Evolutionary conservation across 345 rosid genomes (phyloP).

Genomic region (Lepidium aucheri): DNA sequence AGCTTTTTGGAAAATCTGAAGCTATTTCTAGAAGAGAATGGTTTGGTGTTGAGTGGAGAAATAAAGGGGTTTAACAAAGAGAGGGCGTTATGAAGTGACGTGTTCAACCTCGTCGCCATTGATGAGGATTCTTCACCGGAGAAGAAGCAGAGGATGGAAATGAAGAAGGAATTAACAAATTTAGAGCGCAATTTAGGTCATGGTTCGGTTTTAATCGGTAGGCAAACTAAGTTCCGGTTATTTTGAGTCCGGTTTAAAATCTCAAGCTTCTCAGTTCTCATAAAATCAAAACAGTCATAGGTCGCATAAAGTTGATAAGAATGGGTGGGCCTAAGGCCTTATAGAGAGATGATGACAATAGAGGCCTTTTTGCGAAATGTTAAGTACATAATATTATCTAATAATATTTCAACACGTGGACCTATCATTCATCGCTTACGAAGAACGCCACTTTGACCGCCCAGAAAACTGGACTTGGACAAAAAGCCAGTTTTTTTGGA

Average conservation of each 20-base stretch:
- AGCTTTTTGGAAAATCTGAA: slow-evolving; percentile 34
- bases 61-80: slow-evolving; percentile 41
- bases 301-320: too few species aligned
- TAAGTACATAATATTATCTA: not conserved
- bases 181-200: slow-evolving; percentile 17
- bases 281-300: too few species aligned
- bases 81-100: slow-evolving; percentile 48
- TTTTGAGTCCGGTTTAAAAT: too few species aligned
- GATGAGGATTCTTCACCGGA: slow-evolving; percentile 7
- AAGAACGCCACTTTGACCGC: slow-evolving; percentile 20
- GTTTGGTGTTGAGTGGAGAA: slow-evolving; percentile 25
- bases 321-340: too few species aligned
- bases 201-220: slow-evolving; percentile 17
- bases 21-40: slow-evolving; percentile 35
- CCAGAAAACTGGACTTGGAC: slow-evolving; percentile 20
- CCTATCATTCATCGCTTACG: not conserved
- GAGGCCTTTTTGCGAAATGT: too few species aligned
- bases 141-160: slow-evolving; percentile 13
- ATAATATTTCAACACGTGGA: not conserved
- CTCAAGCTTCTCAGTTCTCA: too few species aligned
- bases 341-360: too few species aligned
- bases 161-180: not conserved
- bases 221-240: slow-evolving; percentile 1
- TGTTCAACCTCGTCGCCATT: slow-evolving; percentile 69
- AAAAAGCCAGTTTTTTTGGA: not conserved